Evolutionary conservation across 352 stramenopile species (phyloP), one percentile per base, ranked within the genome.

Genomic region (Pythium aphanidermatum): DNA sequence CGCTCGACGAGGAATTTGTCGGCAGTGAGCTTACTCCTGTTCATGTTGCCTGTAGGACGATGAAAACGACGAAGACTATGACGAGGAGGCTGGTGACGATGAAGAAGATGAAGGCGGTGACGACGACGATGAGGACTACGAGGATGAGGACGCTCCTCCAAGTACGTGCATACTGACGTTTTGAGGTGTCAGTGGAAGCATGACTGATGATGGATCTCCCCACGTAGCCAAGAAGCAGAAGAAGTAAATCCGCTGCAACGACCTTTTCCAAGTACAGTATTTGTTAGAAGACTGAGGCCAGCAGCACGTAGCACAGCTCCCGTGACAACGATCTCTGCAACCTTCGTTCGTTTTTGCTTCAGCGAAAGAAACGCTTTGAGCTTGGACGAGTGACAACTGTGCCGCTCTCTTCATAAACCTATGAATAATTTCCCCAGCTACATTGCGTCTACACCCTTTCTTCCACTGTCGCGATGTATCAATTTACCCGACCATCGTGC

Each of bases 401-500:
- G 26, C 30, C 38, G 24, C 27, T 43, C 25, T 28, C 33, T 31
- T 35, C 33, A 26, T 11, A 14, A 45, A 43, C 20, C 35, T 6
- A 30, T 19, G 46, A 46, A 58, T 46, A 29, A 58, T 54, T 49
- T 50, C 47, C 8, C 20, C 6, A 14, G 2, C 10, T 27, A 25
- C 19, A 36, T 24, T 21, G n/a, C 13, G 17, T 20, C 17, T 49
- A 20, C 26, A 26, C 2, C 5, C 30, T 11, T 31, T 13, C 42
- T 35, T 29, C 46, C 16, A 23, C 28, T 32, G 6, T 29, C 17
- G 5, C 25, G 27, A n/a, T 0, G 16, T 28, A 14, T 21, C 52
- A n/a, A n/a, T n/a, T 58, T 85, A 97, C 24, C 86, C 88, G 44
- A 97, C 83, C 74, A 94, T 95, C 19, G 88, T 91, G 36, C 88